Evolutionary conservation across 805 yeast species (phyloP).

Genomic region (Candida orba): DNA sequence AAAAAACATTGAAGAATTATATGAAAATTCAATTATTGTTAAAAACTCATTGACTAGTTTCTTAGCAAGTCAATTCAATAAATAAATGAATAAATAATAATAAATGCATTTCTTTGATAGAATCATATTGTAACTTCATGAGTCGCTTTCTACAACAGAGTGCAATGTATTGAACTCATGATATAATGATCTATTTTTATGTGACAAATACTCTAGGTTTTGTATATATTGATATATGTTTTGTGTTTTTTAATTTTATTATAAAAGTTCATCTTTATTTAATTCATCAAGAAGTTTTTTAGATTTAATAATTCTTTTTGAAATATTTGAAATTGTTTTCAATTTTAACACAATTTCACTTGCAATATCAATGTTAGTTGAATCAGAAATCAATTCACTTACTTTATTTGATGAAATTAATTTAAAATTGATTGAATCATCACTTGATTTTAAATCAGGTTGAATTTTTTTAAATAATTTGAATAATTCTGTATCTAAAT

Average conservation of each 20-base stretch:
- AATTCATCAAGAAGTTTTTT: constrained; percentile 19
- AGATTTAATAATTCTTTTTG: constrained; percentile 18
- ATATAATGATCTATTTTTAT: too few relatives aligned
- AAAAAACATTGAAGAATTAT: constrained; percentile 1
- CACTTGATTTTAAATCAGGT: constrained; percentile 14
- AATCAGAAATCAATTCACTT: constrained; percentile 25
- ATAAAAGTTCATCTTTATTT: constrained; percentile 8
- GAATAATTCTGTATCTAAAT: constrained; percentile 26
- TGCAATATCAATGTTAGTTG: constrained; percentile 30
- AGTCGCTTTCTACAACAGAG: too few relatives aligned
- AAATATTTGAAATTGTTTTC: constrained; percentile 14
- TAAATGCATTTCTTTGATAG: not conserved
- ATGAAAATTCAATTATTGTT: constrained; percentile 4
- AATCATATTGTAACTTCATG: too few relatives aligned
- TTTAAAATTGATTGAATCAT: constrained; percentile 22
- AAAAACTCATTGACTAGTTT: constrained; percentile 4
- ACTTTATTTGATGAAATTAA: constrained; percentile 18
- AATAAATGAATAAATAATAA: not conserved
- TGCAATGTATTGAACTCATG: too few relatives aligned
- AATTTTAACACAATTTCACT: constrained; percentile 21
- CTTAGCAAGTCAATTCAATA: constrained; percentile 4
- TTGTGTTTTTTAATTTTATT: not conserved
- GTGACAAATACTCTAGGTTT: too few relatives aligned
- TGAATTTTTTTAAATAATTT: constrained; percentile 15
- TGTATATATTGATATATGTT: not conserved